A percentile compares a stretch with the other conserved stretches of the same genome.
These are phyloP conservation scores for Spizellomyces sp. DNA, from an alignment of 192 early-diverging fungal genomes.

Conservation along the genomic window DNA sequence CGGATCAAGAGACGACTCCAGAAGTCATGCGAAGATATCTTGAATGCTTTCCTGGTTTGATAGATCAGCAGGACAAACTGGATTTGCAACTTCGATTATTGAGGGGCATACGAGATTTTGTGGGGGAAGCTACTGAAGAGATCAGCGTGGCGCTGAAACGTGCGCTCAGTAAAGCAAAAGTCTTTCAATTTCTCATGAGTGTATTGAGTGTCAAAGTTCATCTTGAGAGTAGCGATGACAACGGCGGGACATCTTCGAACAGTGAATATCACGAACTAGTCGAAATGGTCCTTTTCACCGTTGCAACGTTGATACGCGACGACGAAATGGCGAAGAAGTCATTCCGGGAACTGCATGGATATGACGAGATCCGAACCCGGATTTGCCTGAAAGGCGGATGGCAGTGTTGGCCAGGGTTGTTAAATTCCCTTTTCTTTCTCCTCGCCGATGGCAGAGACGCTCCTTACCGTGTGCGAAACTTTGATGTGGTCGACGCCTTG, in stretches of 20 bases:
- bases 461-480: constrained; percentile 34
- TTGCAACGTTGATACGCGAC: constrained; percentile 24
- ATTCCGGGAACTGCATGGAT: constrained; percentile 34
- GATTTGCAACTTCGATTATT: constrained; percentile 14
- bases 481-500: constrained; percentile 35
- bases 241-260: background rate
- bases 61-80: background rate
- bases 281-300: constrained; percentile 27
- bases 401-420: constrained; percentile 25
- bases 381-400: constrained; percentile 28
- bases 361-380: constrained; percentile 35
- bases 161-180: constrained; percentile 15
- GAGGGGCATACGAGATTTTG: background rate
- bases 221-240: background rate
- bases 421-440: constrained; percentile 35
- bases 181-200: constrained; percentile 14
- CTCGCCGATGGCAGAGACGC: constrained; percentile 7
- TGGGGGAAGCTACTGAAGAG: background rate
- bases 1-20: constrained; percentile 19
- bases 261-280: background rate
- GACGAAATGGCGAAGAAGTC: constrained; percentile 26
- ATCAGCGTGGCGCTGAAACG: background rate
- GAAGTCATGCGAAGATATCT: constrained; percentile 26
- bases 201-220: constrained; percentile 22
- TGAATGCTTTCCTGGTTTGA: constrained; percentile 19